Percentiles rank a stretch among this genome's conserved stretches.
These are phyloP conservation scores for Penicillium nordicum DNA, from an alignment of 2,329 filamentous ascomycete species.

Conservation along the genomic window DNA sequence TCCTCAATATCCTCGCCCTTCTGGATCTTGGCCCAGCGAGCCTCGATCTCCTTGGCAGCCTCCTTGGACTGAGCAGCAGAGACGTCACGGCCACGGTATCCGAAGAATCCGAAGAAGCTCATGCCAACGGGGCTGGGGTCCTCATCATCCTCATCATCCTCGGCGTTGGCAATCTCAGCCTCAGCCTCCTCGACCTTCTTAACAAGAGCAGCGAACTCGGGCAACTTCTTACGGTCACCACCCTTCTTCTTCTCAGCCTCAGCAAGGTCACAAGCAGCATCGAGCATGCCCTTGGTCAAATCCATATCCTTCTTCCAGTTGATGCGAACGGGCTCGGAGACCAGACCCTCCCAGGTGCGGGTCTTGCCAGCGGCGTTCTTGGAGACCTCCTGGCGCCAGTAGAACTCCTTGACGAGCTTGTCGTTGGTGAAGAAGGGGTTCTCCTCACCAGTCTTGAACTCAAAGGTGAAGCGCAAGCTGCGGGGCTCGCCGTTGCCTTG, in stretches of 20 bases:
- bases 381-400: conserved; percentile 63
- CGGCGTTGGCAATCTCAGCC: conserved; percentile 30
- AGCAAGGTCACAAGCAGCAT: conserved; percentile 67
- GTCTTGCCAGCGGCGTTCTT: conserved; percentile 41
- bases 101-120: conserved; percentile 90
- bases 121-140: conserved; percentile 57
- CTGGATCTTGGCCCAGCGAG: conserved; percentile 51
- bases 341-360: conserved; percentile 69
- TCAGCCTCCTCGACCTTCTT: conserved; percentile 44
- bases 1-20: conserved; percentile 51
- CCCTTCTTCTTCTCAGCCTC: conserved; percentile 56
- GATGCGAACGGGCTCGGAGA: conserved; percentile 85
- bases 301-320: conserved; percentile 85
- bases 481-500: conserved; percentile 69
- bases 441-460: conserved; percentile 59
- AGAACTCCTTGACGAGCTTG: conserved; percentile 86
- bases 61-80: conserved; percentile 67
- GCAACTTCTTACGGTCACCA: conserved; percentile 49
- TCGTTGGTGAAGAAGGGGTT: conserved; percentile 81
- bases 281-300: conserved; percentile 74
- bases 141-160: conserved; percentile 29
- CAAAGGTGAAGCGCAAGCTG: conserved; percentile 71
- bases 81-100: conserved; percentile 68
- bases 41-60: conserved; percentile 59
- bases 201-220: conserved; percentile 52